phyloP scores from a whole-genome alignment of 352 stramenopile genomes.

The Globisporangium spinosum region DNA sequence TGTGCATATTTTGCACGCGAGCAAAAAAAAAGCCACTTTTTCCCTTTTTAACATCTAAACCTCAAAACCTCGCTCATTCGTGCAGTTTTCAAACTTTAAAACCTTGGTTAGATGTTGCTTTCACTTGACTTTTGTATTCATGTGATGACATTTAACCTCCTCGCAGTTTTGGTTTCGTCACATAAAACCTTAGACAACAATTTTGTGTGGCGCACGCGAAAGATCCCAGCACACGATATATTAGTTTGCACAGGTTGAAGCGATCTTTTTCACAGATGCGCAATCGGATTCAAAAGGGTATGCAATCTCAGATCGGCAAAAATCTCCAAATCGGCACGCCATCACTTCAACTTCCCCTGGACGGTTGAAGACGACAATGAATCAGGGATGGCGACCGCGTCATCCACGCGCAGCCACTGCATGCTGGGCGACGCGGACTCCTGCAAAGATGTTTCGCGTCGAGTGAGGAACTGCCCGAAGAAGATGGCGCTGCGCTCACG shows the following conservation, averaged over 20 bases:
- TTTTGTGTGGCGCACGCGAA: conserved; percentile 9
- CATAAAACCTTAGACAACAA: conserved; percentile 4
- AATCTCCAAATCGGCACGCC: background rate
- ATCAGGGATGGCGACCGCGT: conserved; percentile 17
- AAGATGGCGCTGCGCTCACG: conserved; percentile 72
- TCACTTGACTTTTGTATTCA: background rate
- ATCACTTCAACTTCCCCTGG: conserved; percentile 23
- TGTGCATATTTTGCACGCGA: background rate
- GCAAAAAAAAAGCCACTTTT: background rate
- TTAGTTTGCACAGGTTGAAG: background rate
- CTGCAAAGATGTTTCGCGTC: background rate
- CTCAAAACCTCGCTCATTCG: conserved; percentile 11
- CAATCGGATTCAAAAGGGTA: background rate
- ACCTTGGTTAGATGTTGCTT: background rate
- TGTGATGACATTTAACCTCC: background rate
- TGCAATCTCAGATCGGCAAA: background rate
- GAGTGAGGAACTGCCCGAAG: conserved; percentile 77
- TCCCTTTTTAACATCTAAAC: background rate
- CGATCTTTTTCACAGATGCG: background rate
- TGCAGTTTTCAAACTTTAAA: background rate
- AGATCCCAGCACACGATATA: background rate
- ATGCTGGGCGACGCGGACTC: conserved; percentile 12
- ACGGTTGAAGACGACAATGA: background rate
- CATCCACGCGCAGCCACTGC: conserved; percentile 37
- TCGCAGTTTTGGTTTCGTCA: background rate